Evolutionary conservation across 495 filamentous ascomycete species (phyloP).

Genomic region (Penicillium parvum): DNA sequence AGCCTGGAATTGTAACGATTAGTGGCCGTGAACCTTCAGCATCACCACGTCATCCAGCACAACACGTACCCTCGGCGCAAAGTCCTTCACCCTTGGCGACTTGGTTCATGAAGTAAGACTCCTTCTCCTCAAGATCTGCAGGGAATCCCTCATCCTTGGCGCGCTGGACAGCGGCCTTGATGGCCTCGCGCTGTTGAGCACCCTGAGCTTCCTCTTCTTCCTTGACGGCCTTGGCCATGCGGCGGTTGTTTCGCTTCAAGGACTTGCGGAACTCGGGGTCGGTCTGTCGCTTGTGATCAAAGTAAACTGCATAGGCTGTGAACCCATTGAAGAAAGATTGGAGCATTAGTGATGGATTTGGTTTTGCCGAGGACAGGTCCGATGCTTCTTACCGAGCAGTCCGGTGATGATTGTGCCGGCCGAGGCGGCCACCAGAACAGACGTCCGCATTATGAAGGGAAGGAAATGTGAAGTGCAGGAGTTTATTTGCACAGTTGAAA

Average conservation of each 20-base stretch:
- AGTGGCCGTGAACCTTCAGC: too few relatives aligned
- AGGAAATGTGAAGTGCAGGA: background rate
- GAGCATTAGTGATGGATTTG: background rate
- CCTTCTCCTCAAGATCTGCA: conserved; percentile 82
- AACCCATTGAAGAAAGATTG: background rate
- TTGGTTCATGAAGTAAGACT: conserved; percentile 91
- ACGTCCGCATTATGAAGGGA: conserved; percentile 52
- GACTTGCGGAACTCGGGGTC: conserved; percentile 82
- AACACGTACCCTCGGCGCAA: conserved; percentile 63
- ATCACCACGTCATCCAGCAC: background rate
- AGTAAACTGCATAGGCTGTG: conserved; percentile 79
- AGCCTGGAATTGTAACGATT: conserved; percentile 43
- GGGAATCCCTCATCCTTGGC: conserved; percentile 92
- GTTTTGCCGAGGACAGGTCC: conserved; percentile 2
- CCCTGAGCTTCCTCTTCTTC: conserved; percentile 66
- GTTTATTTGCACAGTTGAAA: conserved; percentile 9
- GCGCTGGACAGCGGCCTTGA: conserved; percentile 66
- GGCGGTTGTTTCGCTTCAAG: conserved; percentile 76
- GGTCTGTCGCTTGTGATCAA: conserved; percentile 86
- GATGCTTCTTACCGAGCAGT: conserved; percentile 58
- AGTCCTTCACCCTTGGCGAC: conserved; percentile 81
- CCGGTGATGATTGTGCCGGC: conserved; percentile 72
- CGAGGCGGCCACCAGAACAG: conserved; percentile 67
- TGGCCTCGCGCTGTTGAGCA: conserved; percentile 63
- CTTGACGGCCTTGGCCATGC: conserved; percentile 69